Conservation (phyloP, 495 filamentous ascomycete genomes). For the Xylaria acuta region DNA sequence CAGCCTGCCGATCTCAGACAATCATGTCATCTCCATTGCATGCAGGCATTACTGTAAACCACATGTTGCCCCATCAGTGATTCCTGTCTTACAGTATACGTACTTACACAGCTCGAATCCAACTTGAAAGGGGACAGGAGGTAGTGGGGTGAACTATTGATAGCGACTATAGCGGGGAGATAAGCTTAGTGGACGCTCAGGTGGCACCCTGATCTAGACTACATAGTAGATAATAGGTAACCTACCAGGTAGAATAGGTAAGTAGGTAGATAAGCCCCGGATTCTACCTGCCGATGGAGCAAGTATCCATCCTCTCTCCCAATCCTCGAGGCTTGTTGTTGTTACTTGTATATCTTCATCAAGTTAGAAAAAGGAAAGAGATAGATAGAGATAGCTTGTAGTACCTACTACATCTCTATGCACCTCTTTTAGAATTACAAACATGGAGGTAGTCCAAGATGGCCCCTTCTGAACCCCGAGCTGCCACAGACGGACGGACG, state of each 20-base stretch:
- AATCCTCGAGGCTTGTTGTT: not conserved
- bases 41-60: not conserved
- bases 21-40: not conserved
- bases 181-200: slow-evolving; percentile 2
- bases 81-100: not conserved
- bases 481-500: too few species aligned
- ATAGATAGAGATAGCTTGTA: not conserved
- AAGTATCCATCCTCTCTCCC: not conserved
- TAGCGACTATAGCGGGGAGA: slow-evolving; percentile 1
- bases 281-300: not conserved
- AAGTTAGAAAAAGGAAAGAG: not conserved
- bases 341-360: not conserved
- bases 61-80: not conserved
- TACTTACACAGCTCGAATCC: not conserved
- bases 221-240: too few species aligned
- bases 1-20: not conserved
- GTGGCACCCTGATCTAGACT: not conserved
- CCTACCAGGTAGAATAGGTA: too few species aligned
- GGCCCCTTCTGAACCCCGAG: not conserved
- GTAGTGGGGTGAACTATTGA: not conserved
- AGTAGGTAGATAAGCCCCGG: not conserved
- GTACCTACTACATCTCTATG: too few species aligned
- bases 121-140: not conserved
- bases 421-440: not conserved
- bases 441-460: not conserved